Conservation (phyloP, 495 filamentous ascomycete species). For the Glarea lozoyensis region DNA sequence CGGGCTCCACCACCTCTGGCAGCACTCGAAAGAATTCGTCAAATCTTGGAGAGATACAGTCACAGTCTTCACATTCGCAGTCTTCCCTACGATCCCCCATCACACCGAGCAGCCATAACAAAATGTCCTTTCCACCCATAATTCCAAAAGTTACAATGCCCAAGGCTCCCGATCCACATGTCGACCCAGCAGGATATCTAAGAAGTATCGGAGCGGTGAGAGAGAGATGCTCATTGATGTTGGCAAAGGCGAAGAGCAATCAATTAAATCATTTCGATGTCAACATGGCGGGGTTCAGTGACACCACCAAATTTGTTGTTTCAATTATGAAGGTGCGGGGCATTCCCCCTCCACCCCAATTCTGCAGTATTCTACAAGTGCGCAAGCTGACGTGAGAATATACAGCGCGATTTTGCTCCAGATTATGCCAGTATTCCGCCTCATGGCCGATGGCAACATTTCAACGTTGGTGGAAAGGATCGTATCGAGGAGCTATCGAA, state of each 20-base stretch:
- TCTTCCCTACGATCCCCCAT: slow-evolving; percentile 27
- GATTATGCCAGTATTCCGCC: slow-evolving; percentile 56
- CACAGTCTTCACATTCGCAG: slow-evolving; percentile 22
- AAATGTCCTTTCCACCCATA: slow-evolving; percentile 22
- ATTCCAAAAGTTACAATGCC: slow-evolving; percentile 59
- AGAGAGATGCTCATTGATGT: slow-evolving; percentile 63
- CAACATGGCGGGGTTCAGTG: slow-evolving; percentile 77
- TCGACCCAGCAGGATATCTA: slow-evolving; percentile 90
- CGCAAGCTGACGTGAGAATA: neutral
- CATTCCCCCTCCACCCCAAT: too few relatives aligned
- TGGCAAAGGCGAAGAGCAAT: slow-evolving; percentile 70
- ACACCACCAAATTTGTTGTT: slow-evolving; percentile 85
- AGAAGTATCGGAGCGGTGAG: slow-evolving; percentile 84
- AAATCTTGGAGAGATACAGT: slow-evolving; percentile 22
- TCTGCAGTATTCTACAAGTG: neutral
- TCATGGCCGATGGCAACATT: slow-evolving; percentile 87
- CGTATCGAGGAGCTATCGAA: slow-evolving; percentile 64
- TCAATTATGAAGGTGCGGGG: slow-evolving; percentile 96
- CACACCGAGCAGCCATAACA: slow-evolving; percentile 24
- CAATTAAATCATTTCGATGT: slow-evolving; percentile 85
- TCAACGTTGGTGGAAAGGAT: slow-evolving; percentile 71
- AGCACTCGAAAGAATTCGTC: slow-evolving; percentile 31
- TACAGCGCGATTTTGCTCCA: slow-evolving; percentile 19
- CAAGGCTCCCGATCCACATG: slow-evolving; percentile 75
- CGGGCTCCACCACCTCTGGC: slow-evolving; percentile 7